Evolutionary conservation across 768 basidiomycete species (phyloP).

Genomic region (Xerocomellus amylosporus): DNA sequence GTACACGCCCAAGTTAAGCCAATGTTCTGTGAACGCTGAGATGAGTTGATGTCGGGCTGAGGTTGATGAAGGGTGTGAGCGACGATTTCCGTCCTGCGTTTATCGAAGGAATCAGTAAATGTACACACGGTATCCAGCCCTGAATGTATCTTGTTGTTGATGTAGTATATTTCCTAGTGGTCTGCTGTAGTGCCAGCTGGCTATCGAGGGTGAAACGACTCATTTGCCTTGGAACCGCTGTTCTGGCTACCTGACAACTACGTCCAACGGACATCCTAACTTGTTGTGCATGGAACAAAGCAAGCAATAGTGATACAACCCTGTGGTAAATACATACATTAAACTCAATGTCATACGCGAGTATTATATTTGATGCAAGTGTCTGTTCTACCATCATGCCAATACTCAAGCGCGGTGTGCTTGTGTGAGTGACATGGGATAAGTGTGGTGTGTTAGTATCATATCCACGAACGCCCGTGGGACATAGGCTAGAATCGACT

Average conservation of each 20-base stretch:
- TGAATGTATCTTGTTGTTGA: background rate
- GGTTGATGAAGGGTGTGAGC: background rate
- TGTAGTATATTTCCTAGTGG: background rate
- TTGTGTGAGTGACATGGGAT: too few species aligned
- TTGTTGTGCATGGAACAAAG: background rate
- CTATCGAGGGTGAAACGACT: background rate
- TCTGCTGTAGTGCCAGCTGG: background rate
- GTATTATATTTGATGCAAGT: too few species aligned
- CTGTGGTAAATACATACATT: background rate
- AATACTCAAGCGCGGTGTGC: too few species aligned
- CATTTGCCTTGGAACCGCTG: background rate
- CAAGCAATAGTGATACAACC: background rate
- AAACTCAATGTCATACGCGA: too few species aligned
- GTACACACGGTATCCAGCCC: background rate
- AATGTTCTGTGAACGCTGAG: background rate
- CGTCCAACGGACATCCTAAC: background rate
- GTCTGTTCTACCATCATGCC: too few species aligned
- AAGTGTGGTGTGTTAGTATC: background rate
- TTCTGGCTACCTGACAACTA: background rate
- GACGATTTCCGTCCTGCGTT: background rate
- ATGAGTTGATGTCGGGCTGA: background rate
- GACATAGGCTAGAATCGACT: too few species aligned
- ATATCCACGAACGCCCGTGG: too few species aligned
- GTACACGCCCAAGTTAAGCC: constrained; percentile 1
- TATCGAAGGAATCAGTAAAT: background rate